Evolutionary conservation across 345 rosid species (phyloP), one percentile per base, ranked within the genome.

Genomic region (Brassica incana): DNA sequence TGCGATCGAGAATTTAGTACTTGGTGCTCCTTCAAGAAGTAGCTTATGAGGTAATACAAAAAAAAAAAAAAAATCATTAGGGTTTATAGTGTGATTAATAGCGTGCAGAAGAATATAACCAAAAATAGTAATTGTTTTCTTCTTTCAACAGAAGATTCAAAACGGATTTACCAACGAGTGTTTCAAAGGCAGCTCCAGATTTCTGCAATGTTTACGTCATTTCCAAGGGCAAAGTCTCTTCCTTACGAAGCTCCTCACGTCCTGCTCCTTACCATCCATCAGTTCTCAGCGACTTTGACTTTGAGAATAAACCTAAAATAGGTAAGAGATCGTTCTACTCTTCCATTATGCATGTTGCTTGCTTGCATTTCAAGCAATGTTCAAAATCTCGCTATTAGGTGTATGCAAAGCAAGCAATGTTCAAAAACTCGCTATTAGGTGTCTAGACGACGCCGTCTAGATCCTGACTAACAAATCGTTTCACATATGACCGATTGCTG

Each of bases 121-220:
- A 54, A 54, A 54, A 50, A 4, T 50, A 50, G 58, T 9, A 45
- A 3, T 11, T 48, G 23, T 48, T 4, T n/a, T 52, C 15, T 54
- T 15, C 60, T 54, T 54, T 4, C 60, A 54, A 54, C 60, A 54
- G 60, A 54, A 54, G 60, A 54, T 54, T 54, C 23, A 54, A 54
- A 54, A 54, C 60, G 60, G 60, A 54, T 54, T 54, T 54, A 54
- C 60, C 60, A 54, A 15, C 60, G 60, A 54, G 60, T 54, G 60
- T 54, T 20, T 54, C 60, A 54, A 54, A 54, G 23, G 23, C 60
- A 54, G 60, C 60, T 54, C 60, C 60, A 54, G 60, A 54, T 54
- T 54, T 54, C 23, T 54, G 60, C 60, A 54, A 54, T 54, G 60
- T 54, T 54, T 54, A 54, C 60, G 20, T 54, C 60, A 54, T 54